phyloP scores from a whole-genome alignment of 2,329 filamentous ascomycete genomes.

The Raffaelea ambrosiae region DNA sequence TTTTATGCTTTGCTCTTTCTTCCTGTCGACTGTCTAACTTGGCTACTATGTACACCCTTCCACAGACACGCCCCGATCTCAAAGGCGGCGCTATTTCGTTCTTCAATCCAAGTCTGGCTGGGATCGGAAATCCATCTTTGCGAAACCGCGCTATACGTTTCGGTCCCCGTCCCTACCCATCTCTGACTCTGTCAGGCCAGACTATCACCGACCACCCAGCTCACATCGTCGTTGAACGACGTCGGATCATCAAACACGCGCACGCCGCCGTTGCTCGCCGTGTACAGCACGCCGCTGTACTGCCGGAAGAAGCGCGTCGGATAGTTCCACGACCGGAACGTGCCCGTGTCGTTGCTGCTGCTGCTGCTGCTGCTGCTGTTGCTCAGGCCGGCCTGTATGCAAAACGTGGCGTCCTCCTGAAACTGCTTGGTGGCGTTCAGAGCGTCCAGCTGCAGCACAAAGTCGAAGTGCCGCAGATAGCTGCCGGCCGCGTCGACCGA shows the following conservation, averaged over 20 bases:
- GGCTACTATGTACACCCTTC: too few species aligned
- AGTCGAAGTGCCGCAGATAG: conserved; percentile 49
- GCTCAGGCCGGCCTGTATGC: conserved; percentile 43
- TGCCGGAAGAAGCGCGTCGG: conserved; percentile 52
- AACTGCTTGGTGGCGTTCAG: conserved; percentile 49
- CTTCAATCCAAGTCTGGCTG: too few species aligned
- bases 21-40: too few species aligned
- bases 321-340: conserved; percentile 50
- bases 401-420: conserved; percentile 55
- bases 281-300: conserved; percentile 30
- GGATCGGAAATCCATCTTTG: too few species aligned
- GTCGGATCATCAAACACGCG: conserved; percentile 39
- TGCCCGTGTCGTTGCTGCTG: conserved; percentile 35
- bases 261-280: conserved; percentile 47
- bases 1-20: too few species aligned
- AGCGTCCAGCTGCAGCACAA: conserved; percentile 37
- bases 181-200: too few species aligned
- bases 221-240: conserved; percentile 47
- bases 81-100: too few species aligned
- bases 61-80: too few species aligned
- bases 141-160: too few species aligned
- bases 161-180: too few species aligned
- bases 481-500: conserved; percentile 48
- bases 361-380: too few species aligned
- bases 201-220: conserved; percentile 35